Conservation (phyloP, 768 basidiomycete genomes). For the Ramaria sp. region DNA sequence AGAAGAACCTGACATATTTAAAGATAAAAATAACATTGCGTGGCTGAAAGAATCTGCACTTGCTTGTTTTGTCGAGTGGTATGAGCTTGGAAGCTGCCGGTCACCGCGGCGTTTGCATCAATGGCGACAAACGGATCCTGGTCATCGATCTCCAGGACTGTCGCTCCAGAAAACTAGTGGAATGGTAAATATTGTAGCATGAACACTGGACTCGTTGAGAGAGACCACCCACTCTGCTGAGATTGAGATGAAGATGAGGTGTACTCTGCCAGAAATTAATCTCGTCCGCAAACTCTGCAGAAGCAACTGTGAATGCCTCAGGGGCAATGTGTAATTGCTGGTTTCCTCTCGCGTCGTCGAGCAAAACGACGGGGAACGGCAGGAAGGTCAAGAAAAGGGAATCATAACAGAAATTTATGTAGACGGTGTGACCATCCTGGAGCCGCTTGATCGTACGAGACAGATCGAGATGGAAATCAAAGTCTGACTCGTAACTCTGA, state of each 20-base stretch:
- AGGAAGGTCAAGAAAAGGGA: not conserved
- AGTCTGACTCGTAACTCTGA: constrained; percentile 37
- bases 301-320: constrained; percentile 36
- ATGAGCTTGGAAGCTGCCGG: constrained; percentile 43
- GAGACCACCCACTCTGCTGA: not conserved
- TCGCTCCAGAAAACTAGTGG: constrained; percentile 33
- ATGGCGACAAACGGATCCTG: constrained; percentile 40
- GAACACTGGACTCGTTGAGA: not conserved
- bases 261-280: constrained; percentile 29
- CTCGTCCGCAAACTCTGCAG: constrained; percentile 27
- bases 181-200: not conserved
- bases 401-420: constrained; percentile 47
- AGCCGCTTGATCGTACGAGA: constrained; percentile 42
- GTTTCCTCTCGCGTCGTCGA: constrained; percentile 32
- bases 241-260: constrained; percentile 6
- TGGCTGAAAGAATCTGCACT: not conserved
- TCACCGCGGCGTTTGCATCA: constrained; percentile 37
- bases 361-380: constrained; percentile 24
- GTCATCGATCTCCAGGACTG: constrained; percentile 43
- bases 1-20: constrained; percentile 20
- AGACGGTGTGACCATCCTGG: constrained; percentile 49
- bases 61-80: constrained; percentile 28
- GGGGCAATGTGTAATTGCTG: constrained; percentile 45
- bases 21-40: not conserved
- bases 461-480: constrained; percentile 45